Percentiles rank a stretch among this genome's conserved stretches.
Evolutionary conservation across 2,329 filamentous ascomycete species (phyloP).

Genomic region (Neofusicoccum ribis): DNA sequence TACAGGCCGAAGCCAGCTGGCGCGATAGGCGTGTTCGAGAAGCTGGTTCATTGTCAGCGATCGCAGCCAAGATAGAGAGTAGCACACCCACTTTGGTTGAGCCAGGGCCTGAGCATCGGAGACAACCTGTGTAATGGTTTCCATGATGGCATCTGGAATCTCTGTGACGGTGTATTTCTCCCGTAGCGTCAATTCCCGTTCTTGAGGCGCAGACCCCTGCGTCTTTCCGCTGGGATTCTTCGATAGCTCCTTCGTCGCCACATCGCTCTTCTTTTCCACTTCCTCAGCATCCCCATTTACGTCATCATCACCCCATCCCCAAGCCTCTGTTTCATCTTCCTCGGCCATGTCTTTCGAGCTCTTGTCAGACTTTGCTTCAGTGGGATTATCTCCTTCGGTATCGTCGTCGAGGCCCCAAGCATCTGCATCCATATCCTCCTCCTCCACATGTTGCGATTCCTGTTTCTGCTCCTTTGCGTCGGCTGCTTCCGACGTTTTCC

Average conservation of each 20-base stretch:
- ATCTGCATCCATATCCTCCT: conserved; percentile 48
- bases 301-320: conserved; percentile 81
- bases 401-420: conserved; percentile 49
- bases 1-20: conserved; percentile 70
- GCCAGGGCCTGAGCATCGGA: conserved; percentile 56
- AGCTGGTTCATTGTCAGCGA: conserved; percentile 22
- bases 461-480: conserved; percentile 11
- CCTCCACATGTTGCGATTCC: conserved; percentile 25
- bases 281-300: conserved; percentile 20
- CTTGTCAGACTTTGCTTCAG: conserved; percentile 38
- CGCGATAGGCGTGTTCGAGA: conserved; percentile 57
- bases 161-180: conserved; percentile 89
- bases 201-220: conserved; percentile 26
- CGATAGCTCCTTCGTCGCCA: conserved; percentile 26
- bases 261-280: conserved; percentile 21
- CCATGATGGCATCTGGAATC: conserved; percentile 76
- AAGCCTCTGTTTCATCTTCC: conserved; percentile 62
- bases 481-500: conserved; percentile 23
- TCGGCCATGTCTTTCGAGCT: conserved; percentile 29
- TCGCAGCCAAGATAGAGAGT: not conserved
- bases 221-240: conserved; percentile 32
- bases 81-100: conserved; percentile 46
- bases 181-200: conserved; percentile 71
- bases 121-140: conserved; percentile 59
- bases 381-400: conserved; percentile 25